Conservation (phyloP, 139 green algal genomes). For the Chlamydomonas sp. region DNA sequence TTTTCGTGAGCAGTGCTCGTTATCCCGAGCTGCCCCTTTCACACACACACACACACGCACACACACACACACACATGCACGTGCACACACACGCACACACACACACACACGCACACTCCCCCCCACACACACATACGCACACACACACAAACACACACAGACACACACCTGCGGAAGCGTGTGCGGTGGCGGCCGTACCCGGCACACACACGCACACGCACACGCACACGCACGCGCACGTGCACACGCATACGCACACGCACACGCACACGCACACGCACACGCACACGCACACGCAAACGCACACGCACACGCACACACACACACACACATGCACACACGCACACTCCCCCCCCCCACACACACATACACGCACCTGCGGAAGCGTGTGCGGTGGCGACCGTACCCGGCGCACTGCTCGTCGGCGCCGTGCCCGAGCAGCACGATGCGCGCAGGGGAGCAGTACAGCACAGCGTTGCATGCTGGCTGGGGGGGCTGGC, state of each 20-base stretch:
- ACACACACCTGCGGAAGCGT: constrained; percentile 35
- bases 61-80: too few species aligned
- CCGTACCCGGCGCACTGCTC: constrained; percentile 90
- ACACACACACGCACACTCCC: too few species aligned
- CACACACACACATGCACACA: too few species aligned
- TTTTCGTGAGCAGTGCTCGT: neutral
- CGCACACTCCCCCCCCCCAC: neutral
- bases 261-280: too few species aligned
- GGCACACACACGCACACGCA: neutral
- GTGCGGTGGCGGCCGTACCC: constrained; percentile 11
- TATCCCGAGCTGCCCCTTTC: too few species aligned
- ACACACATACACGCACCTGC: neutral
- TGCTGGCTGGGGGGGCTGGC: too few species aligned
- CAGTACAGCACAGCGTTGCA: too few species aligned
- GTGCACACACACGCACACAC: neutral
- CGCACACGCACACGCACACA: too few species aligned
- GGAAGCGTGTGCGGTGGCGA: constrained; percentile 73
- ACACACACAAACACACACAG: too few species aligned
- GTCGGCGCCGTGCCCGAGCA: constrained; percentile 90
- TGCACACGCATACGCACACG: neutral
- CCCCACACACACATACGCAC: too few species aligned
- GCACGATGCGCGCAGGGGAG: constrained; percentile 61
- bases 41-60: too few species aligned
- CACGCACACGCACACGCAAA: too few species aligned
- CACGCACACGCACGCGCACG: neutral